phyloP scores from a whole-genome alignment of 2,329 filamentous ascomycete genomes.

The Periconia digitata region DNA sequence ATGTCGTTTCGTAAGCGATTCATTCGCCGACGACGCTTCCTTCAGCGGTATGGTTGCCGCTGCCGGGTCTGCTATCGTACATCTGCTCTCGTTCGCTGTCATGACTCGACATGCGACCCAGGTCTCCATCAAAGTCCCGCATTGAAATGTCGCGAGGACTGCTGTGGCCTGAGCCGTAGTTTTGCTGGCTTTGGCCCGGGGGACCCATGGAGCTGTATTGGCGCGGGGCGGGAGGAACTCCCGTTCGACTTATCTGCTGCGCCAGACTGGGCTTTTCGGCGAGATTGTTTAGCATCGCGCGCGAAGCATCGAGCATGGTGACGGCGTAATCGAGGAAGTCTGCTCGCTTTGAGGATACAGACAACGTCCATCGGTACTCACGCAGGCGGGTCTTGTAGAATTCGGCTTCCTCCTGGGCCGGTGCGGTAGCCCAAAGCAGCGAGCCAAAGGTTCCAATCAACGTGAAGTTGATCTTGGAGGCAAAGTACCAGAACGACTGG shows the following conservation, averaged over 20 bases:
- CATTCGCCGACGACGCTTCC: not conserved
- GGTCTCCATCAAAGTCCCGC: not conserved
- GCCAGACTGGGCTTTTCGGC: constrained; percentile 47
- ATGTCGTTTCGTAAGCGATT: not conserved
- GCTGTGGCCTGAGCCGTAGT: not conserved
- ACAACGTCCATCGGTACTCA: constrained; percentile 93
- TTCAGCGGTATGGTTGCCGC: no score
- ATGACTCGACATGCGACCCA: not conserved
- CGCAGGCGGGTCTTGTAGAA: constrained; percentile 85
- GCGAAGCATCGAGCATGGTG: constrained; percentile 48
- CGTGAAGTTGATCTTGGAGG: constrained; percentile 87
- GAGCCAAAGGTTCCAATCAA: constrained; percentile 93
- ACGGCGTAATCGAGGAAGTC: constrained; percentile 51
- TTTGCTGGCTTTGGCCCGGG: not conserved
- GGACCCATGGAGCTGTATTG: not conserved
- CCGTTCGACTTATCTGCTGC: constrained; percentile 41
- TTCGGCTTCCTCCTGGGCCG: constrained; percentile 83
- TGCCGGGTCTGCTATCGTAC: not conserved
- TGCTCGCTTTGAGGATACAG: constrained; percentile 76
- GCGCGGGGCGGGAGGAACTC: constrained; percentile 36
- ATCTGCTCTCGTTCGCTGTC: not conserved
- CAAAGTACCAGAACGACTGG: constrained; percentile 90
- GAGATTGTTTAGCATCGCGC: constrained; percentile 47
- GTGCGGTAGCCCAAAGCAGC: constrained; percentile 84
- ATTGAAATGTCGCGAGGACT: not conserved